phyloP scores from a whole-genome alignment of 139 green algal genomes.

The Diplosphaera chodatii region DNA sequence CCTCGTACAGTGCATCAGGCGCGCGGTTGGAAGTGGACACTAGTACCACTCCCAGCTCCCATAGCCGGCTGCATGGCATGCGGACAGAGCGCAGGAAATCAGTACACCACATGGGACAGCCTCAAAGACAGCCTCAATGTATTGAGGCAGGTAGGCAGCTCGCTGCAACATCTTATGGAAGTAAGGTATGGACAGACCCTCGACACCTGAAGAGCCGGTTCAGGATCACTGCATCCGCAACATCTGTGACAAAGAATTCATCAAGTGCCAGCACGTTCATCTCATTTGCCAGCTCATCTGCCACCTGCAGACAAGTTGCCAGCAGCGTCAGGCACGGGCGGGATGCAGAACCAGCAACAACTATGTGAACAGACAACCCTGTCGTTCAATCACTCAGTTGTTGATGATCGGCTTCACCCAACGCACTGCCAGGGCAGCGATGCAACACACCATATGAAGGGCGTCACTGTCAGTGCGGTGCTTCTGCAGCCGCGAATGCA shows the following conservation, averaged over 20 bases:
- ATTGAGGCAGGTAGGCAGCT: no score
- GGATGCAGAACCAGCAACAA: no score
- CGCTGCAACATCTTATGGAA: no score
- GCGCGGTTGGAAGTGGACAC: slow-evolving; percentile 82
- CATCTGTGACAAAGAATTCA: slow-evolving; percentile 96
- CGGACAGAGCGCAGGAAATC: no score
- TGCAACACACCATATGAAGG: neutral
- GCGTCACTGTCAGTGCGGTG: neutral
- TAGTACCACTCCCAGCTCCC: slow-evolving; percentile 70
- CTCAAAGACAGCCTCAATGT: no score
- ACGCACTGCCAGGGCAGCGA: no score
- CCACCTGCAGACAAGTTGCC: slow-evolving; percentile 42
- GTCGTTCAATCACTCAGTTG: no score
- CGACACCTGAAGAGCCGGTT: slow-evolving; percentile 86
- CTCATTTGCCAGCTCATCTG: slow-evolving; percentile 41
- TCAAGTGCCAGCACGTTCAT: slow-evolving; percentile 85
- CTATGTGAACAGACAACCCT: no score
- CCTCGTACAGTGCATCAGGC: slow-evolving; percentile 88
- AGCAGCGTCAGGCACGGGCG: no score
- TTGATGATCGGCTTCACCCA: no score
- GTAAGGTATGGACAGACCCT: no score
- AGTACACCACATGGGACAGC: no score
- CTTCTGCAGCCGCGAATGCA: slow-evolving; percentile 64
- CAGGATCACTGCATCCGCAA: slow-evolving; percentile 93
- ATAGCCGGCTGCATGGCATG: slow-evolving; percentile 64